Percentiles rank a stretch among this genome's conserved stretches.
Conservation (phyloP, 2,329 filamentous ascomycete species). For the Tolypocladium ophioglossoides region DNA sequence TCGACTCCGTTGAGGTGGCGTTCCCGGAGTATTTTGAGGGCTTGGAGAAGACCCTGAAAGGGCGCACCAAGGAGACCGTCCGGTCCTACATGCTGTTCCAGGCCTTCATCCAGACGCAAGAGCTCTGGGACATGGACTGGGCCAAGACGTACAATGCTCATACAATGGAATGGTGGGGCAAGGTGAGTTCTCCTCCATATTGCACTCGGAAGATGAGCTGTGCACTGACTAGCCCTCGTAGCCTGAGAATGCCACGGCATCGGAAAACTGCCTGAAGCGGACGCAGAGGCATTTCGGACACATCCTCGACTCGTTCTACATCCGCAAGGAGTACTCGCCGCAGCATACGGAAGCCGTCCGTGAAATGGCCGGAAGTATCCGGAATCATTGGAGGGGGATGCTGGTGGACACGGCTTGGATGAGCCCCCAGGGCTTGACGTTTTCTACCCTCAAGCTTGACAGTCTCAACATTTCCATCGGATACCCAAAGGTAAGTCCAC, state of each 20-base stretch:
- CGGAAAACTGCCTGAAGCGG: slow-evolving; percentile 1
- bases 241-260: neutral
- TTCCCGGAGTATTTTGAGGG: slow-evolving; percentile 2
- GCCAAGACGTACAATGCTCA: neutral
- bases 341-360: neutral
- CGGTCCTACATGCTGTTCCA: slow-evolving; percentile 8
- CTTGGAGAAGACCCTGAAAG: neutral
- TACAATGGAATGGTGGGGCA: too few relatives aligned
- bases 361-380: neutral
- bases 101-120: slow-evolving; percentile 7
- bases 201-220: too few relatives aligned
- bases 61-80: neutral
- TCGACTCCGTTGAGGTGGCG: slow-evolving; percentile 3
- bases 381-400: neutral
- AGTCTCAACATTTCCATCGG: neutral
- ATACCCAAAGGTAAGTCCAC: neutral
- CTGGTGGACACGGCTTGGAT: neutral
- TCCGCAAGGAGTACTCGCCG: neutral
- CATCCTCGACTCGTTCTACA: slow-evolving; percentile 2
- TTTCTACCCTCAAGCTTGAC: neutral
- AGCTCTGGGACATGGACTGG: slow-evolving; percentile 5
- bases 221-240: neutral
- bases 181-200: too few relatives aligned
- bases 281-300: slow-evolving; percentile 4
- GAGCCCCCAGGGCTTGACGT: neutral